Evolutionary conservation across 257 asterid genomes (phyloP), one percentile per base, ranked within the genome.

Genomic region (Rehmannia glutinosa): DNA sequence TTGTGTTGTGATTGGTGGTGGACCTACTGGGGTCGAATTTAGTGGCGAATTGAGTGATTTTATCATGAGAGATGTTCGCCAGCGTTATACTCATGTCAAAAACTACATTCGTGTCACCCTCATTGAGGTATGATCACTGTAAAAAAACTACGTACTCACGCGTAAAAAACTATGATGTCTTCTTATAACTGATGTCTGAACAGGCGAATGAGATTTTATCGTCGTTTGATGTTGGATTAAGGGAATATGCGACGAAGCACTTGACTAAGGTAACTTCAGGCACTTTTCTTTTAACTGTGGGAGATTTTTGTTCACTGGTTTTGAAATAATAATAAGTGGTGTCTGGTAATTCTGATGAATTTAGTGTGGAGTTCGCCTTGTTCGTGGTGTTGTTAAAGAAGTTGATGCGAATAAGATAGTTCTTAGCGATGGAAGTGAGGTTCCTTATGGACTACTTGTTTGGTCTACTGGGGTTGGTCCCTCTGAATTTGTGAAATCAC

Each of bases 401-500:
- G 97, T 89, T 59, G 89, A 80, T 58, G 81, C 86, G 0, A 72
- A 78, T 67, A 87, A 84, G 80, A 80, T 92, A 15, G 80, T 88
- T 62, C 97, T 92, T 9, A 87, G 90, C 30, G 97, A 92, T 58
- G 97, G 97, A 68, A 90, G 96, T 67, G 94, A 87, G 5, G 96
- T 92, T 65, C 98, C 98, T 23, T 92, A 90, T 62, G 98, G 98
- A 23, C 93, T 92, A 25, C 90, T 92, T 8, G 89, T 92, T 25
- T 92, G 97, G 98, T 92, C 98, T 12, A 87, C 97, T 19, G 98
- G 98, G 3, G 95, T 90, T 66, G 98, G 98, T 62, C 92, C 97
- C 12, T 90, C 98, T 11, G 75, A 77, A 19, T 87, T 92, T 27
- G 84, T 87, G 8, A 92, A 64, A 71, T 75, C 96, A 19, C 83